These are phyloP conservation scores for Aureobasidium melanogenum DNA, from an alignment of 2,329 filamentous ascomycete genomes.

Conservation along the genomic window DNA sequence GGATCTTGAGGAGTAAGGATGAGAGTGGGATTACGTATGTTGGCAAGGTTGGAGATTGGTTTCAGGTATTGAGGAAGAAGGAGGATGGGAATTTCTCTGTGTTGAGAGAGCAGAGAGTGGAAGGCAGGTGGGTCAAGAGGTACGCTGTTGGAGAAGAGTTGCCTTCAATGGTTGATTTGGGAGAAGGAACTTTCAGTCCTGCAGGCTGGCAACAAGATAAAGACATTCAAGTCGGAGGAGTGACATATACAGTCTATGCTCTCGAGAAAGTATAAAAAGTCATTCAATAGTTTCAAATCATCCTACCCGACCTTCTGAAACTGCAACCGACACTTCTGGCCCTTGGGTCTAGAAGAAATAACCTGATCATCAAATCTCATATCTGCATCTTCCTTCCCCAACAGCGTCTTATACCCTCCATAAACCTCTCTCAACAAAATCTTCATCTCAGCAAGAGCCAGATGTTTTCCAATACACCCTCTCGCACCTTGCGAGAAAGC, in stretches of 20 bases:
- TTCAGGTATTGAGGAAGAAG: not conserved
- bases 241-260: conserved; percentile 1
- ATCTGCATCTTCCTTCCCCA: conserved; percentile 8
- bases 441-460: conserved; percentile 16
- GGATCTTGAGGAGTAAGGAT: conserved; percentile 4
- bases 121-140: not conserved
- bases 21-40: not conserved
- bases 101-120: conserved; percentile 2
- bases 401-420: not conserved
- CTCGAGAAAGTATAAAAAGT: not conserved
- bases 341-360: conserved; percentile 13
- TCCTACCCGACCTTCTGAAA: conserved; percentile 5
- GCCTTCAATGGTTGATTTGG: not conserved
- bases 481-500: conserved; percentile 14
- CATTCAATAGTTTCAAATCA: too few species aligned
- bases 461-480: conserved; percentile 14
- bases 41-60: not conserved
- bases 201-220: not conserved
- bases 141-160: not conserved
- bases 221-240: not conserved
- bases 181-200: not conserved
- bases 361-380: conserved; percentile 14
- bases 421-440: conserved; percentile 13
- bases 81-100: not conserved
- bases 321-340: conserved; percentile 9